Percentiles rank a stretch among this genome's conserved stretches.
These are phyloP conservation scores for Thalassiosira profunda DNA, from an alignment of 108 stramenopile species.

Conservation along the genomic window DNA sequence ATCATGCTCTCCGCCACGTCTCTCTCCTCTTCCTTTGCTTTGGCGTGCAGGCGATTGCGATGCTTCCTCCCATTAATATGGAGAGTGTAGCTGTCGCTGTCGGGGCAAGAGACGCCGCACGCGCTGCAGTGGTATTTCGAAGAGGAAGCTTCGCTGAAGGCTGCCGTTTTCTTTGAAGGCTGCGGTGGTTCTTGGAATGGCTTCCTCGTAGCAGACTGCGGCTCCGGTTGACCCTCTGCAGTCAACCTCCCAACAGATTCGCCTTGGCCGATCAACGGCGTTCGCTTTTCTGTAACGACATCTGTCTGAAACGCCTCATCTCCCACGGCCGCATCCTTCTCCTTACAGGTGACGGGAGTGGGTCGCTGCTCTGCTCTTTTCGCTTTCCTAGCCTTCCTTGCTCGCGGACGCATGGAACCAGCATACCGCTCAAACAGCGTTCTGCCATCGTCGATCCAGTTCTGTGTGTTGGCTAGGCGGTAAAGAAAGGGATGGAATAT, in stretches of 20 bases:
- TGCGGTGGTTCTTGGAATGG: background rate
- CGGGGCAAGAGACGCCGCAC: slow-evolving; percentile 72
- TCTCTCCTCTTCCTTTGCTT: slow-evolving; percentile 66
- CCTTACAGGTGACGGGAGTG: background rate
- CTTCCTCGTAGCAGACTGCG: no score
- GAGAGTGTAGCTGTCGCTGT: slow-evolving; percentile 60
- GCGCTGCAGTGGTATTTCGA: slow-evolving; percentile 55
- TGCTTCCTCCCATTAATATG: slow-evolving; percentile 87
- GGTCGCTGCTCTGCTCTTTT: background rate
- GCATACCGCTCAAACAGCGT: slow-evolving; percentile 26
- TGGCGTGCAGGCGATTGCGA: slow-evolving; percentile 71
- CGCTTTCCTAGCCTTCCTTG: slow-evolving; percentile 5
- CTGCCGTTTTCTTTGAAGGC: background rate
- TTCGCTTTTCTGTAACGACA: no score
- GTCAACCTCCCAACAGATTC: no score
- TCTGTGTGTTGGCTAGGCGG: slow-evolving; percentile 17
- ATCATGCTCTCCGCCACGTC: slow-evolving; percentile 63
- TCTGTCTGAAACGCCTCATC: no score
- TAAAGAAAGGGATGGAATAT: slow-evolving; percentile 67
- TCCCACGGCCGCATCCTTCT: slow-evolving; percentile 3
- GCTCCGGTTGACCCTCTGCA: no score
- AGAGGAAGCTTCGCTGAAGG: background rate
- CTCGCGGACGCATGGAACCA: background rate
- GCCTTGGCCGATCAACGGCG: no score
- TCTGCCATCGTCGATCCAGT: slow-evolving; percentile 27